These are phyloP conservation scores for Stagonosporopsis tanaceti DNA, from an alignment of 2,329 filamentous ascomycete genomes.

Conservation along the genomic window DNA sequence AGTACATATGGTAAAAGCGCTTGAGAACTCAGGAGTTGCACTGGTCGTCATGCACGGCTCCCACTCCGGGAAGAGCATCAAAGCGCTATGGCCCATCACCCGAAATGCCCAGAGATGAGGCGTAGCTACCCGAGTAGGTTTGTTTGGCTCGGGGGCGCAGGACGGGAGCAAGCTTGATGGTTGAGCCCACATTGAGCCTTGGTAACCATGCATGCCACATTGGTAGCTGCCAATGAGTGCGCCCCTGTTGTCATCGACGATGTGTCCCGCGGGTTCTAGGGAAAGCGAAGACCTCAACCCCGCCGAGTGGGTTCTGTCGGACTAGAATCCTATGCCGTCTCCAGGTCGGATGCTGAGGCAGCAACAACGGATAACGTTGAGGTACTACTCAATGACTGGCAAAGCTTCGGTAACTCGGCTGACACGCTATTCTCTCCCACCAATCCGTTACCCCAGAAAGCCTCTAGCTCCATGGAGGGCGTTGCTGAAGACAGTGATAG, in stretches of 20 bases:
- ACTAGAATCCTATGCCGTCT: not conserved
- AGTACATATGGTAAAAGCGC: too few species aligned
- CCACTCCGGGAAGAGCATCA: not conserved
- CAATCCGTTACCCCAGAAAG: not conserved
- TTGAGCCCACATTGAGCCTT: not conserved
- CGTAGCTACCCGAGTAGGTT: not conserved
- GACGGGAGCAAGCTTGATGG: constrained; percentile 3
- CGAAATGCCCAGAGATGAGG: not conserved
- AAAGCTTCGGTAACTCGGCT: not conserved
- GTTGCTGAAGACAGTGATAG: not conserved
- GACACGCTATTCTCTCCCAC: not conserved
- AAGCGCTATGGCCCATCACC: not conserved
- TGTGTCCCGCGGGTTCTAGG: not conserved
- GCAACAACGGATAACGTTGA: not conserved
- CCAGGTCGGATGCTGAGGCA: not conserved
- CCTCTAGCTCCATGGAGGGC: not conserved
- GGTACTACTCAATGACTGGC: not conserved
- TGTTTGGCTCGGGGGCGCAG: not conserved
- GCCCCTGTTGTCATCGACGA: constrained; percentile 15
- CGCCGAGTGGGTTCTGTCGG: not conserved
- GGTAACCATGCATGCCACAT: not conserved
- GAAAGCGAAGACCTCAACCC: not conserved
- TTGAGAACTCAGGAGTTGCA: not conserved
- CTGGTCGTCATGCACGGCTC: not conserved
- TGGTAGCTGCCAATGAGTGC: constrained; percentile 5